Evolutionary conservation across 805 yeast species (phyloP).

Genomic region (Tetrapisispora phaffii): DNA sequence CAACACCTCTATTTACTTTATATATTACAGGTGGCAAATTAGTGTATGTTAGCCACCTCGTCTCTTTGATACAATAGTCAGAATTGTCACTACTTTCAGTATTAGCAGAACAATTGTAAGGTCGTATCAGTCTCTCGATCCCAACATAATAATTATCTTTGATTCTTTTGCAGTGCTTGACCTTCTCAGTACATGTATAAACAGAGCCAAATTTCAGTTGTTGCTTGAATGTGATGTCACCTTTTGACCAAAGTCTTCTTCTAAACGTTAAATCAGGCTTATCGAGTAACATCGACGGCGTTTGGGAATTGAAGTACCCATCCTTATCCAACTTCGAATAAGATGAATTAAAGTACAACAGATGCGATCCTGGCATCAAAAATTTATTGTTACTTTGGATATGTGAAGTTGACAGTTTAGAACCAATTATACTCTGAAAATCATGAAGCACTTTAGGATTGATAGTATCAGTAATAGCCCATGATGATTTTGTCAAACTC

Average conservation of each 20-base stretch:
- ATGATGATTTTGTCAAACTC: neutral
- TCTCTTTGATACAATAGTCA: constrained; percentile 37
- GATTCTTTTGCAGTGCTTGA: constrained; percentile 33
- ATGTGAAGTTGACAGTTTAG: neutral
- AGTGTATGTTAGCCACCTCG: constrained; percentile 54
- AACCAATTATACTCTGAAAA: neutral
- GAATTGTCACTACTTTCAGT: constrained; percentile 7
- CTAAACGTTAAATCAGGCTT: constrained; percentile 27
- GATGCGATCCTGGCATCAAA: constrained; percentile 47
- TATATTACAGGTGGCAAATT: constrained; percentile 23
- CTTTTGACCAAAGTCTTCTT: constrained; percentile 76
- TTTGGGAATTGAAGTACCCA: constrained; percentile 74
- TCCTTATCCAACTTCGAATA: constrained; percentile 45
- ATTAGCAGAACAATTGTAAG: neutral
- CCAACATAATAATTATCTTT: constrained; percentile 41
- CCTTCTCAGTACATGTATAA: constrained; percentile 44
- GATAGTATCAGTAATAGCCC: neutral
- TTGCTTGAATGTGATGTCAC: constrained; percentile 40
- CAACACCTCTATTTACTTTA: neutral
- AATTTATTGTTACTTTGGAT: constrained; percentile 9
- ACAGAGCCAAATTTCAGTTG: constrained; percentile 31
- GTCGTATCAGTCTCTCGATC: constrained; percentile 40
- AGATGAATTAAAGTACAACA: constrained; percentile 57
- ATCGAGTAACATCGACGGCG: constrained; percentile 36
- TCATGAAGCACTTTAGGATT: neutral